Conservation (phyloP, 352 stramenopile species). For the Globisporangium middletonii region DNA sequence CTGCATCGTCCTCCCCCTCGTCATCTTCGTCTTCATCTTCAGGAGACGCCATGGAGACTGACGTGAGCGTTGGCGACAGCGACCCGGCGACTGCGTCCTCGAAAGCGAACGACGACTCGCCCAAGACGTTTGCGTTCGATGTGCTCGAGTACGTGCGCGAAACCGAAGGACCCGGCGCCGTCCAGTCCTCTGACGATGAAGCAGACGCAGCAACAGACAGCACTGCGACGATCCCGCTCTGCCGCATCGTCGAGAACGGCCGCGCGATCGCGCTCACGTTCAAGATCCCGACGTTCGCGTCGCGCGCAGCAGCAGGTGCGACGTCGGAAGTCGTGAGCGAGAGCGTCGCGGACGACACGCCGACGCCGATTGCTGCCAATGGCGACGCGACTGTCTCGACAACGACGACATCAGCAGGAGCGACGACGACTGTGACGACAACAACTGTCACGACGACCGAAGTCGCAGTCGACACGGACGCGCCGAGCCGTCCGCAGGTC, state of each 20-base stretch:
- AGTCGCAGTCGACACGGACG: background rate
- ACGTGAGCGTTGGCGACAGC: conserved; percentile 4
- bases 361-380: background rate
- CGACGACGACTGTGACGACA: background rate
- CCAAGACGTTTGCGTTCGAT: conserved; percentile 19
- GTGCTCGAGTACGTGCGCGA: conserved; percentile 11
- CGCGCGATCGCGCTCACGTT: conserved; percentile 14
- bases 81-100: background rate
- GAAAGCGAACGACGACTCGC: conserved; percentile 1
- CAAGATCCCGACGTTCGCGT: conserved; percentile 15
- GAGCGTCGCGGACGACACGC: conserved; percentile 1
- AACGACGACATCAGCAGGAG: background rate
- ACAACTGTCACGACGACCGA: background rate
- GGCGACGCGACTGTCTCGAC: background rate
- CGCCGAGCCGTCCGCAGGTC: conserved; percentile 31
- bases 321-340: conserved; percentile 5
- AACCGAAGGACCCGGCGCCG: background rate
- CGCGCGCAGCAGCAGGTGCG: background rate
- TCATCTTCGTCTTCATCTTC: background rate
- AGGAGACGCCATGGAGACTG: background rate
- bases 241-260: conserved; percentile 9
- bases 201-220: background rate
- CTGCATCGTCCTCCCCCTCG: too few relatives aligned
- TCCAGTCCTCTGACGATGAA: background rate
- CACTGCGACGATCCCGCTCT: conserved; percentile 1